Evolutionary conservation across 2,329 filamentous ascomycete species (phyloP).

Genomic region (Delphinella strobiligena): DNA sequence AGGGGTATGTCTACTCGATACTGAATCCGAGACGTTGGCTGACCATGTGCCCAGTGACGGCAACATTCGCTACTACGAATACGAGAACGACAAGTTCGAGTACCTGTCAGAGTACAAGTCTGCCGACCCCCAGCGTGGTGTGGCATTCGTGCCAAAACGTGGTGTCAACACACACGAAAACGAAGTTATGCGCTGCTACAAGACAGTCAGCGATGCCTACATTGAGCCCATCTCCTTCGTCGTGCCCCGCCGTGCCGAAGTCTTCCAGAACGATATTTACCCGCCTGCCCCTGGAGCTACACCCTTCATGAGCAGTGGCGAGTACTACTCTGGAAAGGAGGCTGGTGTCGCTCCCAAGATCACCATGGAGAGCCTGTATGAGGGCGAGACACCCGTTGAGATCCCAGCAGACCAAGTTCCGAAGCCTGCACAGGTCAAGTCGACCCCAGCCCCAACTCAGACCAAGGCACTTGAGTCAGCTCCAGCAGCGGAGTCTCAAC

Average conservation of each 20-base stretch:
- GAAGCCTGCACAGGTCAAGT: conserved; percentile 16
- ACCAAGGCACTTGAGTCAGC: conserved; percentile 34
- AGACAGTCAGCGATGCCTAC: conserved; percentile 89
- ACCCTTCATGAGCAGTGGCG: conserved; percentile 63
- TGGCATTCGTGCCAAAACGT: conserved; percentile 89
- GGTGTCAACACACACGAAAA: conserved; percentile 95
- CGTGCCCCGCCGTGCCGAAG: conserved; percentile 82
- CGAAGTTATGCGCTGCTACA: conserved; percentile 89
- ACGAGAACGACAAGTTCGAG: conserved; percentile 97
- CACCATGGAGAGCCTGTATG: conserved; percentile 83
- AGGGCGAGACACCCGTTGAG: conserved; percentile 69
- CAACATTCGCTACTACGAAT: conserved; percentile 98
- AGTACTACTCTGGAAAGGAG: conserved; percentile 82
- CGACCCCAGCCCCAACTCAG: conserved; percentile 28
- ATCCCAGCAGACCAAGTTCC: conserved; percentile 59
- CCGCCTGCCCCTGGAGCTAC: conserved; percentile 72
- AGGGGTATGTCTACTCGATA: conserved; percentile 56
- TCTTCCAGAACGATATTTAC: conserved; percentile 95
- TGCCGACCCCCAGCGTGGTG: conserved; percentile 81
- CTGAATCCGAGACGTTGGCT: not conserved
- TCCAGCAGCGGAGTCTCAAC: conserved; percentile 29
- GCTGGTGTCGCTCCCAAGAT: conserved; percentile 73
- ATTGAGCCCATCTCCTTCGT: conserved; percentile 98
- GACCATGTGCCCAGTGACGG: conserved; percentile 54
- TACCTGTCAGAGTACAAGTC: conserved; percentile 96